Percentiles rank a stretch among this genome's conserved stretches.
These are phyloP conservation scores for Hypoxylon sp. DNA, from an alignment of 2,329 filamentous ascomycete genomes.

Conservation along the genomic window DNA sequence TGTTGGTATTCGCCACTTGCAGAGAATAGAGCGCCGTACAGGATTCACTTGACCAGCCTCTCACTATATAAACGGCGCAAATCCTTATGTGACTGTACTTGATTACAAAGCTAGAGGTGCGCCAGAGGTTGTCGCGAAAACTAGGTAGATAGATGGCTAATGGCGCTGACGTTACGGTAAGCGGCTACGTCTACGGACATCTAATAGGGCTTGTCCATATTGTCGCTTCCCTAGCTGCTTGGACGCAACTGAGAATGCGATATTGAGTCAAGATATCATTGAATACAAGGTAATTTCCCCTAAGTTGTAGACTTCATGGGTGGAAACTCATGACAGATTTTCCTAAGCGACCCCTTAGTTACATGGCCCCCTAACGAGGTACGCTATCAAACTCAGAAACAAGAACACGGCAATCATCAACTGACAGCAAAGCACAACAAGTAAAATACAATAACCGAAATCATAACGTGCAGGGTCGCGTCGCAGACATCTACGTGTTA, in stretches of 20 bases:
- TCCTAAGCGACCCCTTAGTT: constrained; percentile 21
- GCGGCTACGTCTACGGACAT: not conserved
- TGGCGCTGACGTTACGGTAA: not conserved
- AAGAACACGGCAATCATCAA: not conserved
- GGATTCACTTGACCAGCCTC: not conserved
- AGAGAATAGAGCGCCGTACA: constrained; percentile 8
- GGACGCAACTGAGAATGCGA: not conserved
- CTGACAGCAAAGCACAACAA: constrained; percentile 6
- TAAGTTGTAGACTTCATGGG: not conserved
- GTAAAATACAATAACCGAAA: constrained; percentile 1
- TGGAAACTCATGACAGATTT: constrained; percentile 5
- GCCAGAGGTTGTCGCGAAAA: not conserved
- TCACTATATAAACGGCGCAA: not conserved
- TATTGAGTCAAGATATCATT: not conserved
- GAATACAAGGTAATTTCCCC: constrained; percentile 2
- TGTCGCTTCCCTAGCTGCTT: not conserved
- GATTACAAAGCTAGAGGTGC: not conserved
- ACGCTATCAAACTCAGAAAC: not conserved
- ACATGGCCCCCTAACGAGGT: constrained; percentile 2
- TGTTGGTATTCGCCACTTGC: constrained; percentile 13
- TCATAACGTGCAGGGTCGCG: constrained; percentile 16
- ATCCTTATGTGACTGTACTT: not conserved
- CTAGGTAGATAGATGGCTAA: too few species aligned
- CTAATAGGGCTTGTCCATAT: not conserved
- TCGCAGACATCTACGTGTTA: constrained; percentile 34